phyloP scores from a whole-genome alignment of 176 grass and related monocot species.

The Chrysopogon serrulatus region DNA sequence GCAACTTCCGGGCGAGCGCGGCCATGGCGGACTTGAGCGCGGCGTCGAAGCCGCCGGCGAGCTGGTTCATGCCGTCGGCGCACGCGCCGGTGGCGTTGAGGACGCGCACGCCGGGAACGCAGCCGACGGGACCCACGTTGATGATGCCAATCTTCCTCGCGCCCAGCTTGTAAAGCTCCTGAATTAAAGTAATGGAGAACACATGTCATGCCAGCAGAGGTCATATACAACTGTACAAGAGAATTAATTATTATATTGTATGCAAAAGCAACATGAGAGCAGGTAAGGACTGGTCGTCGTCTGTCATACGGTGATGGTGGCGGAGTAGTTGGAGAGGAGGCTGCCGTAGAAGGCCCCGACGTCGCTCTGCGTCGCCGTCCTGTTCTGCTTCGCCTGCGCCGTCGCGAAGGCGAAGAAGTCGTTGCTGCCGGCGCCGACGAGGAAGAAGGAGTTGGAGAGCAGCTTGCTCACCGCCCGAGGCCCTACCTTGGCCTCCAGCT shows the following conservation, averaged over 20 bases:
- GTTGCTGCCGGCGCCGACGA: conserved; percentile 19
- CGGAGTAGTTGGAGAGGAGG: conserved; percentile 23
- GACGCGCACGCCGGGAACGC: conserved; percentile 1
- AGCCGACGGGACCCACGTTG: conserved; percentile 21
- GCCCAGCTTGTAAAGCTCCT: conserved; percentile 31
- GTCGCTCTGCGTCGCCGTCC: neutral
- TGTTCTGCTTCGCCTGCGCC: neutral
- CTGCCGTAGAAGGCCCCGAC: neutral
- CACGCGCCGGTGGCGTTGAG: conserved; percentile 16
- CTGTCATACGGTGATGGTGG: conserved; percentile 8
- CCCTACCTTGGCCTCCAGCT: conserved; percentile 2
- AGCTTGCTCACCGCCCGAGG: neutral
- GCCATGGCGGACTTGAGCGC: neutral
- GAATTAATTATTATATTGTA: too few relatives aligned
- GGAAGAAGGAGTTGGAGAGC: conserved; percentile 24
- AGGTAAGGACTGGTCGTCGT: neutral
- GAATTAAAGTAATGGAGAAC: too few relatives aligned
- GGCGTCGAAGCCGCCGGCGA: conserved; percentile 16
- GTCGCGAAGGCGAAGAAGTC: conserved; percentile 22
- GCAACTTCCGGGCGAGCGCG: neutral
- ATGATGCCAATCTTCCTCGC: conserved; percentile 43
- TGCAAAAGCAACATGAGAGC: too few relatives aligned
- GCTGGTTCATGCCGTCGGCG: conserved; percentile 8
- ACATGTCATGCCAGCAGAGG: too few relatives aligned
- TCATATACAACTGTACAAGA: neutral